Evolutionary conservation across 768 basidiomycete genomes (phyloP), one percentile per base, ranked within the genome.

Genomic region (Dendrothele bispora): DNA sequence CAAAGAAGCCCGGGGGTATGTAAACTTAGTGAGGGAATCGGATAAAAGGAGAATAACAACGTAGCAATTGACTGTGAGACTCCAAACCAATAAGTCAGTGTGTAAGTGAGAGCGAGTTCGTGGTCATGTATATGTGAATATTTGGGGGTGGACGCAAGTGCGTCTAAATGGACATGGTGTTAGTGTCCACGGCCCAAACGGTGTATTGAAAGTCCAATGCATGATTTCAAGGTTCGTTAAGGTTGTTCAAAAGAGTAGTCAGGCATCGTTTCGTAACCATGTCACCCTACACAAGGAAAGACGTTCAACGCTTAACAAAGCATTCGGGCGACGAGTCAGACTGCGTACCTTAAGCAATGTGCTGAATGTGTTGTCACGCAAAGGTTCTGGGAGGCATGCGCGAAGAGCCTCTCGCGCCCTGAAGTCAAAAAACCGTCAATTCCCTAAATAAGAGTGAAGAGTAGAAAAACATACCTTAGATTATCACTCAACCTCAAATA

Each of bases 201-300:
- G n/a, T n/a, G n/a, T n/a, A n/a, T n/a, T n/a, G 43, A 49, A 42
- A 42, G 55, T 57, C 52, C 54, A 42, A 52, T 51, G 52, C 37
- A 24, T 46, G 49, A 45, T 46, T 58, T 68, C 69, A 85, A 51
- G 80, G 76, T 63, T 90, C 88, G 54, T 84, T 86, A 54, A 95
- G 74, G 66, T 95, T 94, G 67, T 91, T 88, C 50, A 95, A 77
- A 26, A 95, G 77, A 26, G 91, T 94, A 39, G 90, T 89, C 50
- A 95, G 75, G 67, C 92, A 95, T 59, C 92, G 80, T 72, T 95
- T 95, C 22, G 97, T 99, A 55, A 98, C 97, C 86, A 95, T 92
- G 61, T 99, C 97, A 40, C 94, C 94, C 90, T 92, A 55, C 66
- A n/a, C n/a, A 41, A 69, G 57, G 34, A 18, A 42, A 28, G 3